Conservation (phyloP, 2,329 filamentous ascomycete species). For the Alternaria novae-zelandiae region DNA sequence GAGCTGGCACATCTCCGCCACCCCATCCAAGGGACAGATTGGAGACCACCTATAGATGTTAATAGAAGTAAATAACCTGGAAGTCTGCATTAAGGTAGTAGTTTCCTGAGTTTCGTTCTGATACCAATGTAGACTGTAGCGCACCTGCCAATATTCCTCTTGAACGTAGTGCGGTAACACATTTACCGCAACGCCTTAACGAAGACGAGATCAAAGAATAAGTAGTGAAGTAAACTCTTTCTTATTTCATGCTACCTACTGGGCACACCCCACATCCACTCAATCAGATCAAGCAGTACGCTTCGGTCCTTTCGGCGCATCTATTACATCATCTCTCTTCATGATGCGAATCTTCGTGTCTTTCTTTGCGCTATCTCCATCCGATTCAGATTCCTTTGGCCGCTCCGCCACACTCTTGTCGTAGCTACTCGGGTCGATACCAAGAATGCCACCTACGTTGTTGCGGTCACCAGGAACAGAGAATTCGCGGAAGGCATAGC, state of each 20-base stretch:
- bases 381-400: slow-evolving; percentile 43
- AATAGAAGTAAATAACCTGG: not conserved
- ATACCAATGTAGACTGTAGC: not conserved
- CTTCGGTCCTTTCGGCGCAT: slow-evolving; percentile 47
- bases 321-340: slow-evolving; percentile 47
- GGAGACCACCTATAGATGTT: not conserved
- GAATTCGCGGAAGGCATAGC: slow-evolving; percentile 95
- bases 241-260: slow-evolving; percentile 41
- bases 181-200: not conserved
- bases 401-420: slow-evolving; percentile 54
- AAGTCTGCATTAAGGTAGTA: not conserved
- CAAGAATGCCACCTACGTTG: slow-evolving; percentile 71
- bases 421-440: slow-evolving; percentile 67
- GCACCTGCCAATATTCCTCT: not conserved
- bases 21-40: not conserved
- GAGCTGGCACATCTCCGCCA: not conserved
- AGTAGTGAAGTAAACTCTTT: slow-evolving; percentile 25
- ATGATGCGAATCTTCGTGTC: slow-evolving; percentile 47
- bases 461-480: slow-evolving; percentile 94
- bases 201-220: not conserved
- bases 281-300: slow-evolving; percentile 27
- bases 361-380: slow-evolving; percentile 35
- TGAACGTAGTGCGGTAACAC: not conserved
- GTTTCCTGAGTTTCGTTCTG: not conserved
- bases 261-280: slow-evolving; percentile 3